Percentiles rank a stretch among this genome's conserved stretches.
phyloP scores from a whole-genome alignment of 495 filamentous ascomycete genomes.

The Glonium stellatum region DNA sequence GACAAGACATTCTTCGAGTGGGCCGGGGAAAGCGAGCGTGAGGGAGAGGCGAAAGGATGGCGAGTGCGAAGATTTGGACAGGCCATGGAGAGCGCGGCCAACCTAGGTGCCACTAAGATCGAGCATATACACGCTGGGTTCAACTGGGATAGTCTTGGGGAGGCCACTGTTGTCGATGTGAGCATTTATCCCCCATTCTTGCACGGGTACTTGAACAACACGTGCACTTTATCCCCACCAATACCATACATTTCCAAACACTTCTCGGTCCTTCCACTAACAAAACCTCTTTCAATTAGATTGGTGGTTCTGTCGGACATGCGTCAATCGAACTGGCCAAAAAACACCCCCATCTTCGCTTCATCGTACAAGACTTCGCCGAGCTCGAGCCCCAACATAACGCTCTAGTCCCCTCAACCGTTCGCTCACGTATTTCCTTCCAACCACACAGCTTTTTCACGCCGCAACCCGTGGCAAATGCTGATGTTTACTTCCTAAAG shows the following conservation, averaged over 20 bases:
- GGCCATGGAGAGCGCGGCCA: slow-evolving; percentile 15
- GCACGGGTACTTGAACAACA: not conserved
- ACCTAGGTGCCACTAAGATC: slow-evolving; percentile 9
- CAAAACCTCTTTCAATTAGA: not conserved
- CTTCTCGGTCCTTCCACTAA: not conserved
- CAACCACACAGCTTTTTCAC: slow-evolving; percentile 36
- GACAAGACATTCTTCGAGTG: slow-evolving; percentile 1
- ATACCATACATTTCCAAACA: not conserved
- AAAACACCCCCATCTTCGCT: slow-evolving; percentile 31
- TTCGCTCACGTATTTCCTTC: slow-evolving; percentile 26
- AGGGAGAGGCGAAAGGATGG: slow-evolving; percentile 20
- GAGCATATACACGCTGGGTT: slow-evolving; percentile 11
- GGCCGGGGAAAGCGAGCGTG: slow-evolving; percentile 3
- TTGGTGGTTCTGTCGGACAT: slow-evolving; percentile 36
- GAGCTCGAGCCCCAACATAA: slow-evolving; percentile 22
- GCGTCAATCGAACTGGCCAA: slow-evolving; percentile 33
- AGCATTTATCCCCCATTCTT: slow-evolving; percentile 17
- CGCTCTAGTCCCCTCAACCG: not conserved
- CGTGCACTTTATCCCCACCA: not conserved
- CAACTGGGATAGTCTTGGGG: slow-evolving; percentile 18
- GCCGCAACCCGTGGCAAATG: slow-evolving; percentile 29
- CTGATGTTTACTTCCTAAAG: slow-evolving; percentile 37
- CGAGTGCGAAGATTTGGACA: slow-evolving; percentile 6
- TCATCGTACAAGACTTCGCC: slow-evolving; percentile 37
- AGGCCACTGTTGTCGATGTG: slow-evolving; percentile 26